Base-by-base conservation (phyloP, 495 filamentous ascomycete genomes). In the Aspergillus steynii region DNA sequence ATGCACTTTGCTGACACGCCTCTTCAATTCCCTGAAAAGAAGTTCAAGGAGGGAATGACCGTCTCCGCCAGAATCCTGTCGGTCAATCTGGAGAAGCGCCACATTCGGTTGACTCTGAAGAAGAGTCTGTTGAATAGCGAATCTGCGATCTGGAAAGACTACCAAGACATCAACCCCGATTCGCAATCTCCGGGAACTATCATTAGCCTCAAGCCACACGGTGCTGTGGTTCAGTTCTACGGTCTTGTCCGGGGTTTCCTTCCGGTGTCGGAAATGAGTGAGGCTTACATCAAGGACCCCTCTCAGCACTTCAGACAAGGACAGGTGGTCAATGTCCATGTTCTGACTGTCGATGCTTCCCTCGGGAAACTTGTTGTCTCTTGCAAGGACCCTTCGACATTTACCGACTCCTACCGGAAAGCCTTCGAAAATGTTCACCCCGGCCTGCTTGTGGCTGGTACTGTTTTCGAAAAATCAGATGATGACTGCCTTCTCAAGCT, bases 261-360 rank as follows among this genome's bases (percentile, higher is more conserved):
- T 58, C 94, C 95, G 1, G 86, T 96, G 2, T 89, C 90, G 3
- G 94, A 99, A 70, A 98, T 99, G 96, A 97, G 93, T 71, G 96
- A 97, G 69, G 90, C 93, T 14, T 97, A 87, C 72, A 97, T 99
- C 65, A 84, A 89, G 66, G 90, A 97, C 68, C 92, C 93, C 6
- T 85, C 82, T 49, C 85, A 95, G 66, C 93, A 99, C 70, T 99
- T 99, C 76, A 85, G 88, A 34, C 75, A 85, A 7, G 95, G 96
- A 1, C 95, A 99, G 70, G 92, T 95, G 20, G 88, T 99, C 61
- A 96, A 84, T 73, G 89, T 97, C 34, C 88, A 90, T 64, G 86
- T 95, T 26, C 65, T 95, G 48, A 89, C 87, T 62, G 87, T 97
- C 42, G 88, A 97, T 73, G 74, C 84, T 0, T 81, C 87, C 53